These are phyloP conservation scores for Parastagonospora avenae DNA, from an alignment of 2,329 filamentous ascomycete genomes.

Conservation along the genomic window DNA sequence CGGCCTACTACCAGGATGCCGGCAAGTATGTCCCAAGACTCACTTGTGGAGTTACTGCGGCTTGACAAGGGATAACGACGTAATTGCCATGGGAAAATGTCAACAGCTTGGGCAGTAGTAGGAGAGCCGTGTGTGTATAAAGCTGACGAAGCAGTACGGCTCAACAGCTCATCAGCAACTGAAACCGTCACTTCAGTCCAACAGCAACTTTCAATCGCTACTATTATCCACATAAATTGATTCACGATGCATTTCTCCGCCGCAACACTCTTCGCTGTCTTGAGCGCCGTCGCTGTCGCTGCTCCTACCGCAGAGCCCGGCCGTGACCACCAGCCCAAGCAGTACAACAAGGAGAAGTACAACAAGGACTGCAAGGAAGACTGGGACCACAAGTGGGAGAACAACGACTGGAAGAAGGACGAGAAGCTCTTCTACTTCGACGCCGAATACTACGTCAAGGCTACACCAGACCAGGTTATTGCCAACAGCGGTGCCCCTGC, in stretches of 20 bases:
- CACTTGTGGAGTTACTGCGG: slow-evolving; percentile 6
- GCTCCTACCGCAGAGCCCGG: slow-evolving; percentile 15
- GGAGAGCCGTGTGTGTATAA: slow-evolving; percentile 23
- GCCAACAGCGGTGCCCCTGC: slow-evolving; percentile 45
- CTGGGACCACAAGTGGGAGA: slow-evolving; percentile 29
- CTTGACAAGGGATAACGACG: slow-evolving; percentile 15
- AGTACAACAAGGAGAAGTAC: slow-evolving; percentile 13
- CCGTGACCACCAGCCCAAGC: not conserved
- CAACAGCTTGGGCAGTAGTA: slow-evolving; percentile 1
- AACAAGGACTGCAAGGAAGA: slow-evolving; percentile 26
- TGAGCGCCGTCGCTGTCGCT: slow-evolving; percentile 25
- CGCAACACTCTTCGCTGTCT: slow-evolving; percentile 21
- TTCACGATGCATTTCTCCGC: slow-evolving; percentile 29
- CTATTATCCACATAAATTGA: not conserved
- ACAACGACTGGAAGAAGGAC: slow-evolving; percentile 27
- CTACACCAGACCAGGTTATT: slow-evolving; percentile 58
- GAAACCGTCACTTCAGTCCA: not conserved
- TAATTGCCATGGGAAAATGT: slow-evolving; percentile 14
- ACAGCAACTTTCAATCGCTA: not conserved
- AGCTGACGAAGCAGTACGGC: slow-evolving; percentile 1
- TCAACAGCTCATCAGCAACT: slow-evolving; percentile 8
- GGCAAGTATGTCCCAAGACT: slow-evolving; percentile 16
- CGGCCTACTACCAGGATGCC: slow-evolving; percentile 11
- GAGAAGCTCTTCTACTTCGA: slow-evolving; percentile 52
- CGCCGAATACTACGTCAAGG: slow-evolving; percentile 55